These are phyloP conservation scores for Pseudisothecium myosuroides DNA, from an alignment of 225 moss, liverwort and hornwort species.

Conservation along the genomic window DNA sequence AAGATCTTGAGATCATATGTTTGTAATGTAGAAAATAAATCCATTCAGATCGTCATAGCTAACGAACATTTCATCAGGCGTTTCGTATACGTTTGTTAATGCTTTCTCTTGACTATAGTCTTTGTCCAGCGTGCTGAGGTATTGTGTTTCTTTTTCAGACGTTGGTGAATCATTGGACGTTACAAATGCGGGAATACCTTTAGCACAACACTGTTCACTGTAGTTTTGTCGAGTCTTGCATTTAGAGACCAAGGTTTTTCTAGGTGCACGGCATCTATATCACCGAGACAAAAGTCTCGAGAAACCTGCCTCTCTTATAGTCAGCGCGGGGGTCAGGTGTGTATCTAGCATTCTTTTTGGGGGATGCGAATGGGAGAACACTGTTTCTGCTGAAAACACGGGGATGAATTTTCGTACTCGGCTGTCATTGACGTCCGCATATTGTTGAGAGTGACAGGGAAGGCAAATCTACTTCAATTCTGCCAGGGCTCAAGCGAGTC, in stretches of 20 bases:
- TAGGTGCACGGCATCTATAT: background rate
- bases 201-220: background rate
- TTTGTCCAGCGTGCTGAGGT: background rate
- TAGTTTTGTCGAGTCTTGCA: background rate
- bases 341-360: background rate
- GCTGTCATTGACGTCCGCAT: background rate
- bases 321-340: background rate
- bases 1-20: background rate
- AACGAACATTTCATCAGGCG: background rate
- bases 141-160: conserved; percentile 2
- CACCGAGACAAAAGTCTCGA: background rate
- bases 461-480: background rate
- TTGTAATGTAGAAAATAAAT: background rate
- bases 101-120: background rate
- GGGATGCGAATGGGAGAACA: background rate
- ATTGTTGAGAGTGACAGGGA: background rate
- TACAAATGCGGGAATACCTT: background rate
- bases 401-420: background rate
- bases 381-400: background rate
- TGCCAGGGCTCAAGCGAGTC: background rate
- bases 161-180: background rate
- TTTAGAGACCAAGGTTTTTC: background rate
- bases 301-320: background rate
- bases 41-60: background rate
- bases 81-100: background rate